These are phyloP conservation scores for Micromonas pusilla DNA, from an alignment of 139 green algal species.

Conservation along the genomic window DNA sequence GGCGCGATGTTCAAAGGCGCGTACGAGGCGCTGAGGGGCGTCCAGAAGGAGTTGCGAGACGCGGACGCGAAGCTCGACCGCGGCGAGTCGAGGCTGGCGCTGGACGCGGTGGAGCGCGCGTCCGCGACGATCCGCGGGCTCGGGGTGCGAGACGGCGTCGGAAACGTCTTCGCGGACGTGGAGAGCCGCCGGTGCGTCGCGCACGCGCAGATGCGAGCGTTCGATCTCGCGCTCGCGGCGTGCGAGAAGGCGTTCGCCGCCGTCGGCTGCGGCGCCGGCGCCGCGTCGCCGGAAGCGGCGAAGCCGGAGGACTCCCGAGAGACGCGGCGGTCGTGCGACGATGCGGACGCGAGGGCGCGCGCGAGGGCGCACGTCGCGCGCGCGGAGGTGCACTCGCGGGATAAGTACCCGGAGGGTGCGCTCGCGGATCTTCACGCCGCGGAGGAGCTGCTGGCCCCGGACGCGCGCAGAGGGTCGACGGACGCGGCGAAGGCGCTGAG, in stretches of 20 bases:
- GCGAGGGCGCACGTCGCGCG: neutral
- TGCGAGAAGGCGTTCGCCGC: neutral
- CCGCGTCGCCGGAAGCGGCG: neutral
- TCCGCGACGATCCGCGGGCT: neutral
- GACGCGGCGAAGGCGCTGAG: neutral
- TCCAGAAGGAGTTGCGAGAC: neutral
- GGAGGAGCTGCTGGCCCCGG: neutral
- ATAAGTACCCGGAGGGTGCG: neutral
- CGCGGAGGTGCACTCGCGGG: neutral
- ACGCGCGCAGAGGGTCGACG: neutral
- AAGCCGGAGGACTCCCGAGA: neutral
- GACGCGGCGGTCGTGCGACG: neutral
- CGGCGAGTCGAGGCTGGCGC: neutral
- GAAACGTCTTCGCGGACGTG: neutral
- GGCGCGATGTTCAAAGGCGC: neutral
- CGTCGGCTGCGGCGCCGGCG: neutral
- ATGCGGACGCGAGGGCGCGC: neutral
- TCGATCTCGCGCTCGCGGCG: neutral
- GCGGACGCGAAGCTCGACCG: neutral
- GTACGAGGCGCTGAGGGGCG: neutral
- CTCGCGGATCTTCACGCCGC: neutral
- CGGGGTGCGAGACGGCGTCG: neutral
- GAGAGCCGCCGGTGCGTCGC: neutral
- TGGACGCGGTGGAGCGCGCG: neutral
- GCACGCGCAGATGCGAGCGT: neutral